Evolutionary conservation across 371 early-diverging fungal genomes (phyloP).

Genomic region (Homolaphlyctis polyrhiza): DNA sequence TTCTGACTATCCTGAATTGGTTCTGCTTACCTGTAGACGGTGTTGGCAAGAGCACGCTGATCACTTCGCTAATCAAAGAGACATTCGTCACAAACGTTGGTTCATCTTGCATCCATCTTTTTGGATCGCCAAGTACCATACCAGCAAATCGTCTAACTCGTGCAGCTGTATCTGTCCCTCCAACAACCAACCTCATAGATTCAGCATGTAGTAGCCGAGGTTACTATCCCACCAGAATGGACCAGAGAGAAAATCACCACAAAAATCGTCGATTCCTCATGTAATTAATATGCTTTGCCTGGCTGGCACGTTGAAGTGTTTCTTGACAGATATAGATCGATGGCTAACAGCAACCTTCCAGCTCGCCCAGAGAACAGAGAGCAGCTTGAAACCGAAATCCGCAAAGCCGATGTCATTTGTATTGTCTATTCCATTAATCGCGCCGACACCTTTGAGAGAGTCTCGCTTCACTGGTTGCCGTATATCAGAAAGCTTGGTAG

Average conservation of each 20-base stretch:
- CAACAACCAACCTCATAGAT: constrained; percentile 57
- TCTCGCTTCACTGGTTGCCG: constrained; percentile 88
- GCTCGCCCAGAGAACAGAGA: constrained; percentile 84
- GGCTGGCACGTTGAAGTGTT: no score
- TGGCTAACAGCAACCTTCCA: constrained; percentile 17
- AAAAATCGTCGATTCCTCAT: constrained; percentile 94
- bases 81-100: constrained; percentile 86
- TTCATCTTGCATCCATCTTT: no score
- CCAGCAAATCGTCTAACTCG: no score
- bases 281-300: no score
- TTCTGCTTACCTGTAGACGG: constrained; percentile 6
- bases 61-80: constrained; percentile 93
- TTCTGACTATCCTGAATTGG: no score
- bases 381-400: constrained; percentile 81
- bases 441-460: constrained; percentile 72
- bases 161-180: no score
- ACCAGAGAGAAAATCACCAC: constrained; percentile 94
- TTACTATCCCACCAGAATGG: constrained; percentile 96
- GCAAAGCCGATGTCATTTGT: constrained; percentile 93
- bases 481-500: constrained; percentile 83
- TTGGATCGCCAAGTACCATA: no score
- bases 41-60: constrained; percentile 93
- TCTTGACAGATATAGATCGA: neutral
- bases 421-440: constrained; percentile 90
- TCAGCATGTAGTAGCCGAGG: constrained; percentile 94